Base-by-base conservation (phyloP, 1,139 yeast genomes). In the Lodderomyces beijingensis region DNA sequence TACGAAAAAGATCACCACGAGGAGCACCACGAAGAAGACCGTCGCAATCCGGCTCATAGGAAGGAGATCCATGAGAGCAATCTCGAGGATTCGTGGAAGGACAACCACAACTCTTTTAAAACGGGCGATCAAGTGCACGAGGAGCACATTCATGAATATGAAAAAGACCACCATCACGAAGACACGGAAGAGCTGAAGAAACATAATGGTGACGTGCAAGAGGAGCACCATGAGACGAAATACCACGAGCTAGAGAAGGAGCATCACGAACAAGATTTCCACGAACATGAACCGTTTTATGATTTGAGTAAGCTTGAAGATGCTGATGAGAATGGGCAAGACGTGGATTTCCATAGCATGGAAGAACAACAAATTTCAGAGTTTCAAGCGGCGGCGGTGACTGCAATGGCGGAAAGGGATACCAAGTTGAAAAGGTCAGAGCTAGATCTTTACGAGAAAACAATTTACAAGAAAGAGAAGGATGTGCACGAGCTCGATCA, bases 151-250 rank as follows among this genome's bases (percentile, higher is more conserved):
- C 23, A 30, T 11, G 33, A 31, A 10, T 10, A 19, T 15, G 9
- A 25, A 19, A 25, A 25, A 13, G 33, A 31, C 10, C 33, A 31
- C 12, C 25, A 30, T 6, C 17, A 30, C 7, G 33, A 30, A 18
- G 16, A 24, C 5, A 18, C 21, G 25, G 28, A 30, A 14, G 27
- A 30, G 10, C 25, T 23, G 9, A 11, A 23, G 22, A 17, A 18
- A 16, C 21, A 17, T 14, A 14, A 31, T n/a, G 33, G 28, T 21
- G 30, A 27, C 16, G 15, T 15, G 14, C 27, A 16, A 26, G 30
- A 32, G 25, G 34, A 32, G 13, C 27, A 26, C 15, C 25, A 27
- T 24, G 27, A 28, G 22, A 22, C 13, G 15, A 15, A 22, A 15
- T 12, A 32, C 16, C 12, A 20, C n/a, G 33, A 31, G 14, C 21